These are phyloP conservation scores for Meyerozyma elateridarum DNA, from an alignment of 1,139 yeast genomes.

Conservation along the genomic window DNA sequence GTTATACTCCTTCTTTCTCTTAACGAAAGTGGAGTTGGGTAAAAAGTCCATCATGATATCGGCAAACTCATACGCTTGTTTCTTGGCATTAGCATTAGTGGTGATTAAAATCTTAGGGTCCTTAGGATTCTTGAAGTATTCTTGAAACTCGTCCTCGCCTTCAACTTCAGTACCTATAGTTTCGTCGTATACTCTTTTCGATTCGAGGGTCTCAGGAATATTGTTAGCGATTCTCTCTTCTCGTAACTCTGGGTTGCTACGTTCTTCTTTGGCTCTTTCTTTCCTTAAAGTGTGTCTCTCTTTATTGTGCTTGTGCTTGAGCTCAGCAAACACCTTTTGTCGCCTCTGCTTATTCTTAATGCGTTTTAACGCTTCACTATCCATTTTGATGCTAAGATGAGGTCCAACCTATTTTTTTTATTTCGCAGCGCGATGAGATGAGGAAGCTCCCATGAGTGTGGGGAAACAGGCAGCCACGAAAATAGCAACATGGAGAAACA, in stretches of 20 bases:
- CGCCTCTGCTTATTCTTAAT: conserved; percentile 76
- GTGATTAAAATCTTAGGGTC: conserved; percentile 84
- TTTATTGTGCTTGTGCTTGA: conserved; percentile 72
- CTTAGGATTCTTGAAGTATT: conserved; percentile 51
- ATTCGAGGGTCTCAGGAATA: conserved; percentile 84
- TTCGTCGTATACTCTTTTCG: conserved; percentile 86
- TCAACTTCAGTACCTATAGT: conserved; percentile 71
- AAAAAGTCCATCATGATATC: conserved; percentile 78
- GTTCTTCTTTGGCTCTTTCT: conserved; percentile 78
- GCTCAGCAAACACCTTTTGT: conserved; percentile 69
- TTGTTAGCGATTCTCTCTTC: conserved; percentile 76
- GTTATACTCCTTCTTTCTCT: conserved; percentile 76
- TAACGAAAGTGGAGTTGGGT: conserved; percentile 82
- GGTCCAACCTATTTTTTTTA: conserved; percentile 12
- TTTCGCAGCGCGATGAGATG: conserved; percentile 2
- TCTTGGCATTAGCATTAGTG: conserved; percentile 81
- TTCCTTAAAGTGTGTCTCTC: conserved; percentile 71
- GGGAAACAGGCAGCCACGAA: conserved; percentile 1
- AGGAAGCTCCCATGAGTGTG: background rate
- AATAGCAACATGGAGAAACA: conserved; percentile 6
- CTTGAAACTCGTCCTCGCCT: conserved; percentile 77
- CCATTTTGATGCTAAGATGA: conserved; percentile 12
- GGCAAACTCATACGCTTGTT: conserved; percentile 86
- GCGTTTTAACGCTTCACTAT: conserved; percentile 32
- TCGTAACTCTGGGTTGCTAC: conserved; percentile 73